Conservation (phyloP, 768 basidiomycete genomes). For the Suillus subalutaceus region DNA sequence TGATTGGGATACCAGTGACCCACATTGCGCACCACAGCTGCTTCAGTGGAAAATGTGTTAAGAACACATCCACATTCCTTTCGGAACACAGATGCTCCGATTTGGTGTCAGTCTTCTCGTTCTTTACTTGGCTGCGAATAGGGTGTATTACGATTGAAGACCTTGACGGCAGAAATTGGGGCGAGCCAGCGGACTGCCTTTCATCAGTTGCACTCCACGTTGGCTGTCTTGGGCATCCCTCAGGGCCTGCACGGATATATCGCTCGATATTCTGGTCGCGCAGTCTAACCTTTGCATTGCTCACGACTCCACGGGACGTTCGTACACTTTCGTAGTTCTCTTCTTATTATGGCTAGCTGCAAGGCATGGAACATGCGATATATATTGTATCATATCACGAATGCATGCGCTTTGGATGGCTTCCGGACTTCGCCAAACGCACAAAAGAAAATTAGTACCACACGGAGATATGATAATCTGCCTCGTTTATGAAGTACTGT, state of each 20-base stretch:
- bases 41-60: background rate
- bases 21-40: background rate
- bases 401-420: background rate
- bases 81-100: background rate
- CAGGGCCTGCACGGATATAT: background rate
- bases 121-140: background rate
- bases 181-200: too few relatives aligned
- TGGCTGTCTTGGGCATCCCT: background rate
- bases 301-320: too few relatives aligned
- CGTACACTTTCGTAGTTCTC: background rate
- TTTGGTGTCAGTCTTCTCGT: background rate
- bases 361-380: background rate
- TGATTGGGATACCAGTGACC: background rate
- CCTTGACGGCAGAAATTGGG: background rate
- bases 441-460: background rate
- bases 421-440: background rate
- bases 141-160: background rate
- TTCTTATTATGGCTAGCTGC: background rate
- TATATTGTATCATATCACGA: background rate
- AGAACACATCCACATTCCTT: background rate
- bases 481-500: background rate
- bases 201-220: background rate
- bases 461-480: background rate
- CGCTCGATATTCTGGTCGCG: background rate
- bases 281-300: background rate